Evolutionary conservation across 495 filamentous ascomycete species (phyloP).

Genomic region (Copromyces sp.): DNA sequence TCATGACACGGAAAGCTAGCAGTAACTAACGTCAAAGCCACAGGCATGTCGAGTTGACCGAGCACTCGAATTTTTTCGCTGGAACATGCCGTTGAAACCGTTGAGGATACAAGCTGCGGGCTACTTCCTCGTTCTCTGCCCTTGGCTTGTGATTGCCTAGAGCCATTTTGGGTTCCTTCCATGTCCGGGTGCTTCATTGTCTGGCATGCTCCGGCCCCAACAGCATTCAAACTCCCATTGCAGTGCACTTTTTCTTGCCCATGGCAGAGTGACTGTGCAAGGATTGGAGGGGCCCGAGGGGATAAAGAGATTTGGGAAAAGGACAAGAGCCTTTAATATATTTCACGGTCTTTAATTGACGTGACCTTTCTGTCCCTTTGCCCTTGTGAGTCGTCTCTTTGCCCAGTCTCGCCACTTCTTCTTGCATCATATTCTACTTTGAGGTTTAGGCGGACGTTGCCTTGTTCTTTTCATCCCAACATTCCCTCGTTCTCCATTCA

Average conservation of each 20-base stretch:
- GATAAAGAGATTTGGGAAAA: constrained; percentile 15
- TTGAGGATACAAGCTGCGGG: not conserved
- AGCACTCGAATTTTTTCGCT: not conserved
- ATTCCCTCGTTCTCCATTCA: not conserved
- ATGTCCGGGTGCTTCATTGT: constrained; percentile 27
- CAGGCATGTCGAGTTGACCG: not conserved
- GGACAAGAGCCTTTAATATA: constrained; percentile 12
- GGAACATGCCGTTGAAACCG: not conserved
- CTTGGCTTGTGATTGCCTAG: constrained; percentile 1
- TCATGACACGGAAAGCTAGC: not conserved
- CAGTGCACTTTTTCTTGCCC: not conserved
- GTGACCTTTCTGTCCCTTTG: constrained; percentile 6
- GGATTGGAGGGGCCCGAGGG: not conserved
- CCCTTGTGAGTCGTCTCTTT: constrained; percentile 10
- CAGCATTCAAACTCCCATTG: not conserved
- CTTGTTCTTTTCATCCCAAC: not conserved
- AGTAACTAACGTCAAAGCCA: not conserved
- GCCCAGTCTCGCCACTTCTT: constrained; percentile 16
- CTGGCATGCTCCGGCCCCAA: not conserved
- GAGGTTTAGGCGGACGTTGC: not conserved
- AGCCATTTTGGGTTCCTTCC: constrained; percentile 17
- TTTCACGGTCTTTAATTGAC: constrained; percentile 18
- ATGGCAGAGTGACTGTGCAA: not conserved
- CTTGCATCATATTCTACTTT: not conserved
- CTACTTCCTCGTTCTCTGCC: not conserved